Base-by-base conservation (phyloP, 345 rosid genomes). In the Hirschfeldia incana region DNA sequence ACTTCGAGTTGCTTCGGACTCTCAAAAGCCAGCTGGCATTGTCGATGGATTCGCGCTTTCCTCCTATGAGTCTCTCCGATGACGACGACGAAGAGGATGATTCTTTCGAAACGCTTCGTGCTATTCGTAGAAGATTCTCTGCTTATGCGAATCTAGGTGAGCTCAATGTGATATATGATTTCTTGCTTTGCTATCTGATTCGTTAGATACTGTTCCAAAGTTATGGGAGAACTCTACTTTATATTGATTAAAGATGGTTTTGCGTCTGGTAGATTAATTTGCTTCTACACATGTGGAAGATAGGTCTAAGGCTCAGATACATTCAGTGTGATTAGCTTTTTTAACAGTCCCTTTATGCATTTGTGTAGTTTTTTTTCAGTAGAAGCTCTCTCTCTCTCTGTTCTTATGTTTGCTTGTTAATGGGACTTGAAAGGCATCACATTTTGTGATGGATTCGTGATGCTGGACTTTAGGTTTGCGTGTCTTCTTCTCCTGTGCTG, bases 71-170 rank as follows among this genome's bases (percentile, higher is more conserved):
- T 51, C 77, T 79, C 16, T 85, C 86, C 2, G 91, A 90, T n/a
- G 87, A 85, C 3, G 82, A 73, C 3, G 83, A 80, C 1, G 83
- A 80, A 13, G 94, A 44, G 12, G 57, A 90, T 4, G 93, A 87
- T 49, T 94, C 90, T 70, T 85, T 87, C 33, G 94, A 90, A 80
- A 91, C 88, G 28, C 90, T 95, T 62, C 87, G 87, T 8, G 88
- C 87, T 64, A 87, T 95, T 69, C 90, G 86, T 84, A 83, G 80
- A 61, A 87, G 98, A 60, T 93, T 93, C 81, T 80, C 90, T 17
- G 88, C 90, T 32, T 91, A 86, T 76, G 76, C 83, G 34, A 72
- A 44, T 33, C 77, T 12, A 15, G 84, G 97, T 92, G 73, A 84
- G 86, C 78, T 74, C 37, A 6, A n/a, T 67, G 64, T 49, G 55